These are phyloP conservation scores for Globisporangium nunn DNA, from an alignment of 352 stramenopile genomes.

Conservation along the genomic window DNA sequence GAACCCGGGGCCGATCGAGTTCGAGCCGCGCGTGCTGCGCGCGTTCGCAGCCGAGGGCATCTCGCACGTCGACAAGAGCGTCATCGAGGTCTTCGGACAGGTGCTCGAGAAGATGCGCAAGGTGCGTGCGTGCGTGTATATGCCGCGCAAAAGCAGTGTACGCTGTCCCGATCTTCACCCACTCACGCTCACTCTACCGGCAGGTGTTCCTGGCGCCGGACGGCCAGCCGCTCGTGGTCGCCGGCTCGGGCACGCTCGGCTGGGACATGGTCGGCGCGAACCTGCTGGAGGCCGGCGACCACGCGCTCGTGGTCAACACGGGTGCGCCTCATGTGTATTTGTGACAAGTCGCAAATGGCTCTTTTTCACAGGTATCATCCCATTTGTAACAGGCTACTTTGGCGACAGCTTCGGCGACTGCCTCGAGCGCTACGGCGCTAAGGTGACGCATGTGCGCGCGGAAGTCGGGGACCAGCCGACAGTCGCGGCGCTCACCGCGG, in stretches of 20 bases:
- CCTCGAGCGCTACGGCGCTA: slow-evolving; percentile 62
- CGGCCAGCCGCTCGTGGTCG: slow-evolving; percentile 61
- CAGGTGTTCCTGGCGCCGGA: slow-evolving; percentile 55
- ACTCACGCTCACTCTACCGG: no score
- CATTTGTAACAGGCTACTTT: slow-evolving; percentile 73
- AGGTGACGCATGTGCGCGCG: slow-evolving; percentile 45
- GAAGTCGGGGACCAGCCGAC: slow-evolving; percentile 51
- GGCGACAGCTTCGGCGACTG: slow-evolving; percentile 64
- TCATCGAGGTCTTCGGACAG: slow-evolving; percentile 70
- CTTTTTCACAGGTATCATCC: no score
- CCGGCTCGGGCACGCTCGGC: slow-evolving; percentile 58
- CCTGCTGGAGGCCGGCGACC: slow-evolving; percentile 50
- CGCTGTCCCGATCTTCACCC: background rate
- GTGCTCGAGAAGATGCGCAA: slow-evolving; percentile 81
- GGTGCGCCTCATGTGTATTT: slow-evolving; percentile 14
- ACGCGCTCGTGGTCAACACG: slow-evolving; percentile 68
- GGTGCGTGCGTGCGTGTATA: background rate
- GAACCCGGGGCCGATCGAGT: slow-evolving; percentile 80
- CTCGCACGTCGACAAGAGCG: slow-evolving; percentile 72
- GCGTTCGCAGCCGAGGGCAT: slow-evolving; percentile 66
- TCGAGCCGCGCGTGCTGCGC: slow-evolving; percentile 66
- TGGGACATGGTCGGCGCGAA: slow-evolving; percentile 84
- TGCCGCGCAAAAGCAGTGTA: background rate
- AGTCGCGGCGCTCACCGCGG: slow-evolving; percentile 36
- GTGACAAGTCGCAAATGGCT: no score